Base-by-base conservation (phyloP, 2,329 filamentous ascomycete genomes). In the Cordyceps fumosorosea region DNA sequence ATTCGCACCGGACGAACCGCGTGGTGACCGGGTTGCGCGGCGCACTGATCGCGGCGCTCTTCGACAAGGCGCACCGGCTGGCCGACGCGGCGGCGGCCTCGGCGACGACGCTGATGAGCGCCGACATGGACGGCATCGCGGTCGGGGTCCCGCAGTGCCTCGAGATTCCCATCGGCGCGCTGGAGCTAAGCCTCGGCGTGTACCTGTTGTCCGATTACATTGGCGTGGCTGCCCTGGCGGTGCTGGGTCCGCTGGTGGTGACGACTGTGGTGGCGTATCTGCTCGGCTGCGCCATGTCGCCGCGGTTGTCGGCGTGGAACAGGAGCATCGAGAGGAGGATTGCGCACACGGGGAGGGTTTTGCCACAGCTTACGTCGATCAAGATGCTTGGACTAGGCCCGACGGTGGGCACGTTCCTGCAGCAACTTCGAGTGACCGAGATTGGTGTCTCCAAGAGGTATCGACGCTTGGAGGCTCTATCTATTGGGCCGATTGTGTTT, bases 1-100 rank as follows among this genome's bases (percentile, higher is more conserved):
- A 3, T 42, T 29, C 8, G 18, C 26, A 58, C 16, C n/a, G 12
- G 2, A 22, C 10, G 11, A 60, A 60, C 18, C 71, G 70, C 18
- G 65, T 68, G 37, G 69, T 73, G 45, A 70, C 71, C 14, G 66
- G 71, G 63, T 59, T 71, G n/a, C 71, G 74, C 12, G 73, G 69
- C 2, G 68, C 66, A 2, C 66, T 76, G 6, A 63, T 74, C 3
- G 76, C 78, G 0, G 73, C 80, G 65, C 76, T 85, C 16, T 83
- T 81, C 64, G 72, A 75, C 18, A 78, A 80, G 64, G 77, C 76
- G 0, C 64, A 77, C 3, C 63, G 66, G 3, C 63, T 77, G 16
- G 67, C 69, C 18, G 65, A 66, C 2, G 65, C 66, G 3, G 62
- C 66, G 1, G 68, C 69, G 5, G 18, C 60, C 18, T 26, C 54